A percentile compares a stretch with the other conserved stretches of the same genome.
These are phyloP conservation scores for Spergularia azorica DNA, from an alignment of 179 eudicot species.

Conservation along the genomic window DNA sequence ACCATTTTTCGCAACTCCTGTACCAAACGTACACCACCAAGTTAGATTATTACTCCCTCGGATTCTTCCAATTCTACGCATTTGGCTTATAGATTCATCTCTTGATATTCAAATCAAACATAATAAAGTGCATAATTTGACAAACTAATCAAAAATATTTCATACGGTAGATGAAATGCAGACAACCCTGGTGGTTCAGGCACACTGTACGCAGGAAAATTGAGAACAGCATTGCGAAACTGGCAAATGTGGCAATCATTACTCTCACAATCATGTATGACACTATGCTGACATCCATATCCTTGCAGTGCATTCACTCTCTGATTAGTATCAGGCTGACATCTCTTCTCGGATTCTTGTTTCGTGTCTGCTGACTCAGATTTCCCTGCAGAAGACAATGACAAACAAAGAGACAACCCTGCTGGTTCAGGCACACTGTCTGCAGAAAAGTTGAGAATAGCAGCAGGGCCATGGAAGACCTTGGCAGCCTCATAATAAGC, in stretches of 20 bases:
- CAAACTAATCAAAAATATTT: too few relatives aligned
- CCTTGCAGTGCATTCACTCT: neutral
- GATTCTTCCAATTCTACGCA: too few relatives aligned
- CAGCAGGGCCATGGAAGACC: conserved; percentile 41
- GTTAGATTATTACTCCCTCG: too few relatives aligned
- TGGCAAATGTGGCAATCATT: neutral
- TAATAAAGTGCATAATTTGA: too few relatives aligned
- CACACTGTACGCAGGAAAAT: too few relatives aligned
- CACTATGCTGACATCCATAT: neutral
- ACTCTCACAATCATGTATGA: too few relatives aligned
- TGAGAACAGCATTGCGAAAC: neutral
- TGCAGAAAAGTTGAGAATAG: conserved; percentile 48
- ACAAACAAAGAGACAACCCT: neutral
- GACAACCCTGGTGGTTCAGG: too few relatives aligned
- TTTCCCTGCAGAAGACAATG: conserved; percentile 5
- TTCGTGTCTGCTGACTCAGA: neutral
- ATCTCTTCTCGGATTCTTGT: neutral
- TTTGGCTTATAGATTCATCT: too few relatives aligned
- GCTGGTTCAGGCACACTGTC: neutral
- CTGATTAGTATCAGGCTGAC: neutral
- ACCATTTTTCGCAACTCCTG: conserved; percentile 18
- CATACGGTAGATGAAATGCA: too few relatives aligned
- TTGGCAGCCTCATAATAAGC: conserved; percentile 59
- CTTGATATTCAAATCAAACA: too few relatives aligned
- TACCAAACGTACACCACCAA: too few relatives aligned